Conservation (phyloP, 78 protist genomes). For the Blattamonas nauphoetae region DNA sequence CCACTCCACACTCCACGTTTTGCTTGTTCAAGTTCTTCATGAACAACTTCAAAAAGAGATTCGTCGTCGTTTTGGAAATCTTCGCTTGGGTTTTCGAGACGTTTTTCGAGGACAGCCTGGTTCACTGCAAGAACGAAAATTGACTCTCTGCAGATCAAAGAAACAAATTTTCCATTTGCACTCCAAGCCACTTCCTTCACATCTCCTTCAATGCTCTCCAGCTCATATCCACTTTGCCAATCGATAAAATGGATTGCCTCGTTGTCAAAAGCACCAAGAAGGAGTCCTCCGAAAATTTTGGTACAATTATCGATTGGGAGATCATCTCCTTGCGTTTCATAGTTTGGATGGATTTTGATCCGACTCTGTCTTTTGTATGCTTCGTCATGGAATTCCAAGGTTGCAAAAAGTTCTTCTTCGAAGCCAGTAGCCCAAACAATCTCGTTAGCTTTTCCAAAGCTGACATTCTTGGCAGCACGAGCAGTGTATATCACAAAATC, state of each 20-base stretch:
- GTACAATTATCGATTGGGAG: slow-evolving; percentile 46
- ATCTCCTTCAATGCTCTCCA: slow-evolving; percentile 74
- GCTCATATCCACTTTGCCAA: slow-evolving; percentile 71
- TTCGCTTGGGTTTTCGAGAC: not conserved
- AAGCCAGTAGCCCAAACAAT: slow-evolving; percentile 73
- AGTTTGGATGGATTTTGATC: slow-evolving; percentile 55
- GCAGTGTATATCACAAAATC: slow-evolving; percentile 85
- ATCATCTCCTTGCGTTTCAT: slow-evolving; percentile 72
- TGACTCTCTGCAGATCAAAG: not conserved
- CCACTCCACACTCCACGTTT: not conserved
- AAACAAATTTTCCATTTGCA: not conserved
- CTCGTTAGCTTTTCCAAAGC: slow-evolving; percentile 82
- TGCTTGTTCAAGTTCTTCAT: not conserved
- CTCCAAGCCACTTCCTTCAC: slow-evolving; percentile 60
- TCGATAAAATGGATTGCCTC: slow-evolving; percentile 70
- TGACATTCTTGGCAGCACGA: slow-evolving; percentile 74
- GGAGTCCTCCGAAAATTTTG: slow-evolving; percentile 78
- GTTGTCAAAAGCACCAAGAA: slow-evolving; percentile 62
- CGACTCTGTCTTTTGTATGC: not conserved
- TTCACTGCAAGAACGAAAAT: slow-evolving; percentile 11
- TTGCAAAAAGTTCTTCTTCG: not conserved
- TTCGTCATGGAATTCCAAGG: not conserved
- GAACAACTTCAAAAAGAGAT: not conserved
- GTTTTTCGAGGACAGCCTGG: not conserved
- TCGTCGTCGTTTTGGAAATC: not conserved